Evolutionary conservation across 495 filamentous ascomycete species (phyloP), one percentile per base, ranked within the genome.

Genomic region (Aspergillus haitiensis): DNA sequence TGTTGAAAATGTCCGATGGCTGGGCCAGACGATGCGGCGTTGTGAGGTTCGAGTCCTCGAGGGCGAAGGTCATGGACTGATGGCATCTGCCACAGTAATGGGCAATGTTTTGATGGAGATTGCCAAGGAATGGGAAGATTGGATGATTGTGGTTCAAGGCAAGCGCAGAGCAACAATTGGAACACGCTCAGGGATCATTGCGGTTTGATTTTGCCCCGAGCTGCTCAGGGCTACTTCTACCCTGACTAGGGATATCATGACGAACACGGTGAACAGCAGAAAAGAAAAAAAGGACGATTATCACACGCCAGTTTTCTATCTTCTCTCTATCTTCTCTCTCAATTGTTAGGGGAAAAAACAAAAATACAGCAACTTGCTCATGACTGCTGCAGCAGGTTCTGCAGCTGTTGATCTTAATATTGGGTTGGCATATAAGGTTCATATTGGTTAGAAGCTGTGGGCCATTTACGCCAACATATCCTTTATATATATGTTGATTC

Each of bases 1-100:
- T 0, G 87, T 96, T 15, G 95, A 97, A 40, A 99, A 98, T 71
- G 90, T 97, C 21, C 82, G 86, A 56, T 99, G 94, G 94, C 79
- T 99, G 15, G 92, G 91, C 21, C 92, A 92, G 69, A 92, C 87
- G 39, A 98, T 98, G 94, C 83, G 88, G 27, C 81, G 89, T 42
- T 95, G 92, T 67, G 94, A 98, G 72, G 92, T 99, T 15, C 80
- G 94, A 10, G 83, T 98, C 6, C 78, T 99, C 11, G 89, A 96
- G 61, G 92, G 90, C 6, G 94, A 99, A 70, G 92, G 92, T 5
- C 94, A 99, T 67, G 95, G 95, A 0, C 74, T 99, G 42, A 99
- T 99, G 94, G 94, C 95, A 0, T 93, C 88, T 52, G 93, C 94
- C 7, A 73, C 75, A 15, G 93, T 99, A 21, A 98, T 99, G 95